phyloP scores from a whole-genome alignment of 2,329 filamentous ascomycete genomes.

The Plectosphaerella plurivora region DNA sequence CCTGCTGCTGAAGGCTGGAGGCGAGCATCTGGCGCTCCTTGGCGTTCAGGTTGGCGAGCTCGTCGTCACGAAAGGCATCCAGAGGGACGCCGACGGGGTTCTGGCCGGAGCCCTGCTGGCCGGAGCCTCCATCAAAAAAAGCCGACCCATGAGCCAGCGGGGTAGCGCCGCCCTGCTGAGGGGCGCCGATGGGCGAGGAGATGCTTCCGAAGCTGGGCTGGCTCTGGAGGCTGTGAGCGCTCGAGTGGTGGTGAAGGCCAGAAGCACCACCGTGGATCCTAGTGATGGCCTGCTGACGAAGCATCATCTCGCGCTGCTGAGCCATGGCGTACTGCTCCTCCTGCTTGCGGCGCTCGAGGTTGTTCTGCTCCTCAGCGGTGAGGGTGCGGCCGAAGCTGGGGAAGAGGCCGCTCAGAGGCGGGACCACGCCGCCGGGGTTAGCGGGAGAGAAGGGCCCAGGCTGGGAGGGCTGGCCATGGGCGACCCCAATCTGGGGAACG shows the following conservation, averaged over 20 bases:
- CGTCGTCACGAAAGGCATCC: conserved; percentile 65
- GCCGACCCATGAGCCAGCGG: conserved; percentile 57
- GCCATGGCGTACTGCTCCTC: conserved; percentile 98
- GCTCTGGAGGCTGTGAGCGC: conserved; percentile 91
- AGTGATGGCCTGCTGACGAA: conserved; percentile 75
- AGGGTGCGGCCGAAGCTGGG: conserved; percentile 94
- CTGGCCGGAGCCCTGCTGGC: conserved; percentile 31
- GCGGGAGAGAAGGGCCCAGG: conserved; percentile 43
- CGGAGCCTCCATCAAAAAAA: conserved; percentile 63
- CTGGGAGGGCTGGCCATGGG: conserved; percentile 70
- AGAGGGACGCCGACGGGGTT: conserved; percentile 21
- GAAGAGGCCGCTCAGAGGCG: conserved; percentile 89
- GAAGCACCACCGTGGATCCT: conserved; percentile 53
- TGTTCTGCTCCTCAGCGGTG: conserved; percentile 97
- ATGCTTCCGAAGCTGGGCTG: conserved; percentile 97
- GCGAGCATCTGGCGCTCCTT: conserved; percentile 50
- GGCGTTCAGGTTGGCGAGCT: conserved; percentile 60
- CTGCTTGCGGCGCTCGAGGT: conserved; percentile 91
- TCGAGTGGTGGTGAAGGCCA: conserved; percentile 83
- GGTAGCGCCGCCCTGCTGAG: conserved; percentile 47
- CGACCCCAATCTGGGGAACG: conserved; percentile 93
- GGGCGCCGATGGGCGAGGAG: conserved; percentile 69
- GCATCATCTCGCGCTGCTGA: conserved; percentile 87
- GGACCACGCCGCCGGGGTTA: conserved; percentile 62
- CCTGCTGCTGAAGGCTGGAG: conserved; percentile 27